These are phyloP conservation scores for Scheffersomyces cryptocercus DNA, from an alignment of 1,139 yeast species.

Conservation along the genomic window DNA sequence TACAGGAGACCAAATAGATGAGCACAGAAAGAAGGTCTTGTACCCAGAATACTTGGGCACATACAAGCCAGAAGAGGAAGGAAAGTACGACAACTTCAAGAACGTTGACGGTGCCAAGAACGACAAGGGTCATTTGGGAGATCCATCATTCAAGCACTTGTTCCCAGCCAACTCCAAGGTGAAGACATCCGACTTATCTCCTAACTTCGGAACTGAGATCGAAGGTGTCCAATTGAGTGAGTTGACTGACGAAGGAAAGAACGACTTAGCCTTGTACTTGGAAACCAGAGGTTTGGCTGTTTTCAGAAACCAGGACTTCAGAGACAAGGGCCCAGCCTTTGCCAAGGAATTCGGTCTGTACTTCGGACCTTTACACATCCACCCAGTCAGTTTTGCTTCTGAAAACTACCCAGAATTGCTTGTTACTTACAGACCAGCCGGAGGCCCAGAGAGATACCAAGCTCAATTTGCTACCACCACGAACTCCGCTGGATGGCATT, in stretches of 20 bases:
- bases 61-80: conserved; percentile 18
- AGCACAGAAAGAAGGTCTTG: conserved; percentile 16
- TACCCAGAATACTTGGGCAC: conserved; percentile 24
- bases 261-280: conserved; percentile 32
- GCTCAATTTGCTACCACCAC: conserved; percentile 20
- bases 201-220: conserved; percentile 34
- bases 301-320: conserved; percentile 33
- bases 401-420: conserved; percentile 29
- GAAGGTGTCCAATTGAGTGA: conserved; percentile 33
- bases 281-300: conserved; percentile 33
- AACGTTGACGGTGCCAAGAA: conserved; percentile 21
- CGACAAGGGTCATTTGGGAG: conserved; percentile 32
- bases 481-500: conserved; percentile 25
- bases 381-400: conserved; percentile 29
- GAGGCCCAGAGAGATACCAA: conserved; percentile 22
- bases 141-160: conserved; percentile 26
- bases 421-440: conserved; percentile 31
- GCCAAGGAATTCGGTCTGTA: conserved; percentile 29
- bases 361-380: conserved; percentile 35
- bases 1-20: conserved; percentile 8
- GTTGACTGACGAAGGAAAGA: conserved; percentile 30
- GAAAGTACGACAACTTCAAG: conserved; percentile 18
- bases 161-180: conserved; percentile 21
- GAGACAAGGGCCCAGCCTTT: conserved; percentile 30
- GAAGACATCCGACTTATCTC: conserved; percentile 22